Percentiles rank a stretch among this genome's conserved stretches.
These are phyloP conservation scores for Schoenoplectus tabernaemontani DNA, from an alignment of 202 grass and related monocot species.

Conservation along the genomic window DNA sequence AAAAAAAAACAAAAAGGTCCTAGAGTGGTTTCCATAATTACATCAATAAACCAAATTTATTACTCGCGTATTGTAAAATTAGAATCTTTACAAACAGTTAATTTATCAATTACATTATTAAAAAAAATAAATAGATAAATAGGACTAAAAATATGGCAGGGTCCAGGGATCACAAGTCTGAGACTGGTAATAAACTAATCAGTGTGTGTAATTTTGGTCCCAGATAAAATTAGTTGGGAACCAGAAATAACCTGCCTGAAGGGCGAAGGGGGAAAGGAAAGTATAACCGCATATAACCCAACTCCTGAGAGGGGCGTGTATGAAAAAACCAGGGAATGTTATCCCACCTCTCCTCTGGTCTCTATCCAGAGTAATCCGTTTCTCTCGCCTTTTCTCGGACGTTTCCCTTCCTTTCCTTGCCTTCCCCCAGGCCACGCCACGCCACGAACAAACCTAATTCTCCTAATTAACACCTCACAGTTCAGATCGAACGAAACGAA, in stretches of 20 bases:
- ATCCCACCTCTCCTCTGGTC: not conserved
- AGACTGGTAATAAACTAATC: no score
- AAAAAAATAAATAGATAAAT: no score
- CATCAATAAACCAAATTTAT: not conserved
- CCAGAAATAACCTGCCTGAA: not conserved
- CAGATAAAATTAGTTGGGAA: constrained; percentile 1
- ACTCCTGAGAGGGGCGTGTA: no score
- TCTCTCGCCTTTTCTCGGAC: constrained; percentile 19
- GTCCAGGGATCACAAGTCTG: no score
- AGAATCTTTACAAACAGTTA: not conserved
- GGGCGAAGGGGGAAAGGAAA: not conserved
- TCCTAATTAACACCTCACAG: not conserved
- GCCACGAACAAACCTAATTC: constrained; percentile 23
- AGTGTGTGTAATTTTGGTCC: not conserved
- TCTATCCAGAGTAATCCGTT: constrained; percentile 15
- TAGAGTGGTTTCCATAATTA: not conserved
- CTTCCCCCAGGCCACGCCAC: not conserved
- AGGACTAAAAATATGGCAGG: no score
- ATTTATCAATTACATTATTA: no score
- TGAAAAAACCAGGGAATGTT: no score
- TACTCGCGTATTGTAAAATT: not conserved
- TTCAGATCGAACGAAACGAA: no score
- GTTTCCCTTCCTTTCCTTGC: no score
- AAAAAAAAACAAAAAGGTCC: not conserved
- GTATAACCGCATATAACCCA: no score